Evolutionary conservation across 352 stramenopile genomes (phyloP).

Genomic region (Pythium periplocum): DNA sequence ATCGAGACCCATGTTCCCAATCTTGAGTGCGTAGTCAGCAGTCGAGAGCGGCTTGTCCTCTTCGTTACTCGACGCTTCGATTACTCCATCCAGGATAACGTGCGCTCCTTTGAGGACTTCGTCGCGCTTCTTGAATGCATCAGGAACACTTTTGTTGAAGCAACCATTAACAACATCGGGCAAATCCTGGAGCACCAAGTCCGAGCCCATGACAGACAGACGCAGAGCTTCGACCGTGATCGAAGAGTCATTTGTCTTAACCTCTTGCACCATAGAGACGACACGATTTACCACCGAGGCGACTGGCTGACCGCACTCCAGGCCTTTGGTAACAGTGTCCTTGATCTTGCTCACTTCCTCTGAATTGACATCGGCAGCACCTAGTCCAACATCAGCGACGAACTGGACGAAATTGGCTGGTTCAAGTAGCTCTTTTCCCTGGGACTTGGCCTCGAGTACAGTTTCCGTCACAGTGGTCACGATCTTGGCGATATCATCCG

Average conservation of each 20-base stretch:
- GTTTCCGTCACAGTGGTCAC: slow-evolving; percentile 10
- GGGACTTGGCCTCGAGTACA: slow-evolving; percentile 18
- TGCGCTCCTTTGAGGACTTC: slow-evolving; percentile 24
- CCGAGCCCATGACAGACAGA: not conserved
- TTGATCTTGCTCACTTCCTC: slow-evolving; percentile 11
- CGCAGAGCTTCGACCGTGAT: not conserved
- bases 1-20: slow-evolving; percentile 32
- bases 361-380: not conserved
- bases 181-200: slow-evolving; percentile 1
- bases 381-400: slow-evolving; percentile 2
- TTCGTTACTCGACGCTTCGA: slow-evolving; percentile 21
- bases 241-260: slow-evolving; percentile 11
- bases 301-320: slow-evolving; percentile 12
- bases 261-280: slow-evolving; percentile 6
- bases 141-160: slow-evolving; percentile 25
- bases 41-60: slow-evolving; percentile 21
- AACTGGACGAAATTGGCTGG: slow-evolving; percentile 10
- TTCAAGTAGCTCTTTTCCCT: not conserved
- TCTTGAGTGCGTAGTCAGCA: not conserved
- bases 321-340: slow-evolving; percentile 11
- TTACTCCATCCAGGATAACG: slow-evolving; percentile 31
- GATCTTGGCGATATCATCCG: slow-evolving; percentile 31
- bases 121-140: slow-evolving; percentile 15
- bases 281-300: slow-evolving; percentile 14
- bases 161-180: not conserved